Evolutionary conservation across 306 rosid species (phyloP).

Genomic region (Rubus idaeus): DNA sequence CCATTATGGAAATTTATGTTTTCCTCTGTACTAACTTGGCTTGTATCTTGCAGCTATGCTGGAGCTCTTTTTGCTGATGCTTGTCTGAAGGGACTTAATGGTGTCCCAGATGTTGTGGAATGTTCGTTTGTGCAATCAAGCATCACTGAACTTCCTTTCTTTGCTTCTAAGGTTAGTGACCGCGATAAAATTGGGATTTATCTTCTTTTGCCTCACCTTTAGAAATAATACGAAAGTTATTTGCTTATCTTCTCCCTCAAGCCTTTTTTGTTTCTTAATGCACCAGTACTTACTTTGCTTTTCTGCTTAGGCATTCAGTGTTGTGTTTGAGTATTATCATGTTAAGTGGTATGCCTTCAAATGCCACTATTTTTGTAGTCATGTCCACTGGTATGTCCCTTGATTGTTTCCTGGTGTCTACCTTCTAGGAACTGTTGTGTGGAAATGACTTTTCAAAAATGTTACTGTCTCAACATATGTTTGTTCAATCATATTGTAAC

Average conservation of each 20-base stretch:
- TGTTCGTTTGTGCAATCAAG: conserved; percentile 89
- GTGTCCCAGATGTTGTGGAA: conserved; percentile 96
- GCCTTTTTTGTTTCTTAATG: not conserved
- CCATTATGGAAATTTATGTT: not conserved
- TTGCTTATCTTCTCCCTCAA: not conserved
- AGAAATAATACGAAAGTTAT: no score
- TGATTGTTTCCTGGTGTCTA: not conserved
- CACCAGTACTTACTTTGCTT: not conserved
- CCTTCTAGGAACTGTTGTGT: not conserved
- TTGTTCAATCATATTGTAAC: not conserved
- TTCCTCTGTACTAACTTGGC: not conserved
- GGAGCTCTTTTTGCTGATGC: conserved; percentile 98
- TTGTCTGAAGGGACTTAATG: conserved; percentile 96
- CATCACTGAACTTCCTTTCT: conserved; percentile 91
- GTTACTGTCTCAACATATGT: not conserved
- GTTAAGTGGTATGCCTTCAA: not conserved
- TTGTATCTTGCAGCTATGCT: conserved; percentile 67
- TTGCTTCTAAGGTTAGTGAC: conserved; percentile 82
- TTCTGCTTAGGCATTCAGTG: not conserved
- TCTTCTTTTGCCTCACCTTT: not conserved
- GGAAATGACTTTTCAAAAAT: not conserved
- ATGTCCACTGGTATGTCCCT: not conserved
- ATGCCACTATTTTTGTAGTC: not conserved
- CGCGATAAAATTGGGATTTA: not conserved
- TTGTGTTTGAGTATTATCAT: not conserved